Evolutionary conservation across 163 green algal genomes (phyloP), one percentile per base, ranked within the genome.

Genomic region (Scenedesmus sp.): DNA sequence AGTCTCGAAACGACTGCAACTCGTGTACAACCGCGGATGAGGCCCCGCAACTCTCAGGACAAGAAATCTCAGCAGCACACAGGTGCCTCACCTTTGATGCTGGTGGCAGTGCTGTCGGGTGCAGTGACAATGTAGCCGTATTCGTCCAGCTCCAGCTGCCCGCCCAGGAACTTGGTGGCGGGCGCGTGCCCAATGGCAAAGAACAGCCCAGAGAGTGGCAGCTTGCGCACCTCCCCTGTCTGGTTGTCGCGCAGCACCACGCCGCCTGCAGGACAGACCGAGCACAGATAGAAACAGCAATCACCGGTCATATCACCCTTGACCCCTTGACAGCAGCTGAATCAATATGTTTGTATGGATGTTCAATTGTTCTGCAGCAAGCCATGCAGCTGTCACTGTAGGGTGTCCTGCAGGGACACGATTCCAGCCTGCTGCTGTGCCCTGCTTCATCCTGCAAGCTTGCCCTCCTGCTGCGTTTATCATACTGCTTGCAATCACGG

Each of bases 151-250:
- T 96, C 93, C 2, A 96, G 18, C 91, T 98, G 95, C 2, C 96
- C 96, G 20, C 94, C 89, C 18, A 99, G 91, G 91, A 99, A 98
- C 16, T 95, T 92, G 26, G 96, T 97, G 46, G 96, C 96, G 23
- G 97, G 97, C 91, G 98, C 96, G 92, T 99, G 98, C 12, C 97
- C 96, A 86, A 98, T 98, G 54, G 97, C 98, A 86, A 99, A 98
- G 95, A 99, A 99, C n/a, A 99, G 91, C 7, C 98, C 98, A 18
- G 91, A 90, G 9, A 97, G 74, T 3, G 94, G 88, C 82, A 98
- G 34, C 79, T 98, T 96, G 0, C 59, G 92, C 7, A 97, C 62
- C 79, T 96, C 93, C 23, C 92, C 95, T 0, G 96, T 97, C 77
- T 96, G 96, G 4, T 97, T 54, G 88, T 98, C 95, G 10, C 87